Conservation (phyloP, 164 flowering plant species). For the Vitis rotundifolia region DNA sequence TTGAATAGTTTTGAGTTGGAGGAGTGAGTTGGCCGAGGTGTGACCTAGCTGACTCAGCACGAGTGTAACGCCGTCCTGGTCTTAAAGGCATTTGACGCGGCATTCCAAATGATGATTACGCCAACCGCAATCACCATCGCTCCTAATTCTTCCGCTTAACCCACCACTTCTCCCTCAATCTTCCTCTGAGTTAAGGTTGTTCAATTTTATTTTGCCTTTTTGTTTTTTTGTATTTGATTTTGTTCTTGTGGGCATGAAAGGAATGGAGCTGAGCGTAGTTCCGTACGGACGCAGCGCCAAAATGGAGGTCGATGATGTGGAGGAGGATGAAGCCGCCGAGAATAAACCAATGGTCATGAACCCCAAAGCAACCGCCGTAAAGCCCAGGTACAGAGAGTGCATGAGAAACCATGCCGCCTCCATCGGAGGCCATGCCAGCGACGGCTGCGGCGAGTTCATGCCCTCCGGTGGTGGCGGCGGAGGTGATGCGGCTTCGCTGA, state of each 20-base stretch:
- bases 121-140: neutral
- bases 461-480: constrained; percentile 18
- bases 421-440: constrained; percentile 54
- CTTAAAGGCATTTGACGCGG: constrained; percentile 15
- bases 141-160: neutral
- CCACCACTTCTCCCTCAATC: neutral
- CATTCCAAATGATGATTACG: constrained; percentile 5
- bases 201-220: too few species aligned
- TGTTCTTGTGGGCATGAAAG: too few species aligned
- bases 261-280: constrained; percentile 24
- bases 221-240: too few species aligned
- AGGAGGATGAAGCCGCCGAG: constrained; percentile 2
- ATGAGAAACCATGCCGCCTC: constrained; percentile 53
- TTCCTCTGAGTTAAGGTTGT: neutral
- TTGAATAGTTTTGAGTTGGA: too few species aligned
- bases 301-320: constrained; percentile 5
- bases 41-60: too few species aligned
- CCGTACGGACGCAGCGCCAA: constrained; percentile 11
- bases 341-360: neutral
- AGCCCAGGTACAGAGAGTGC: constrained; percentile 38
- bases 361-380: neutral
- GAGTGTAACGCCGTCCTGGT: neutral
- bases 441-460: constrained; percentile 64
- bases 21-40: too few species aligned
- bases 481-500: constrained; percentile 4